Percentiles rank a stretch among this genome's conserved stretches.
Evolutionary conservation across 768 basidiomycete genomes (phyloP).

Genomic region (Neoboletus magnificus): DNA sequence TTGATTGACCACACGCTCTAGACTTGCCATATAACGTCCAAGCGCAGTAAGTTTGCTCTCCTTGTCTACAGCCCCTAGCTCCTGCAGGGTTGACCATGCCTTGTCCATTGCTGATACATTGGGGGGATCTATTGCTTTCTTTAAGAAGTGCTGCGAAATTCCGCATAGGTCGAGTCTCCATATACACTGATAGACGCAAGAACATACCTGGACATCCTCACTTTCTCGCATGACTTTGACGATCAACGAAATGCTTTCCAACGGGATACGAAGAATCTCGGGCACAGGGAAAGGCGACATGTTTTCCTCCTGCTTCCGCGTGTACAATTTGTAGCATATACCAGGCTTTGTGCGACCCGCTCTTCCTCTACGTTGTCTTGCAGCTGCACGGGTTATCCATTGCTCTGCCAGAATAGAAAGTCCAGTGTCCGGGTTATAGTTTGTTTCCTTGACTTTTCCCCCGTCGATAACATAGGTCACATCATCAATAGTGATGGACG

Average conservation of each 20-base stretch:
- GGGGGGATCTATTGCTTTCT: constrained; percentile 82
- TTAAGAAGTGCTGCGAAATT: constrained; percentile 52
- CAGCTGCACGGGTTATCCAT: constrained; percentile 77
- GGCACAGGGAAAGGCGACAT: constrained; percentile 77
- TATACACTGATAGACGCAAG: constrained; percentile 4
- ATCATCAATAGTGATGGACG: constrained; percentile 89
- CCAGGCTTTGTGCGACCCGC: constrained; percentile 86
- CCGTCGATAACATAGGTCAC: constrained; percentile 81
- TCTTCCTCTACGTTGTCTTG: constrained; percentile 80
- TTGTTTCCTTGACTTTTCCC: constrained; percentile 83
- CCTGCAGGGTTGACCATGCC: constrained; percentile 68
- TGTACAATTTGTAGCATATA: constrained; percentile 86
- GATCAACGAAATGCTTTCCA: constrained; percentile 77
- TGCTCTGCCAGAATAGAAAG: constrained; percentile 76
- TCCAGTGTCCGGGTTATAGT: constrained; percentile 63
- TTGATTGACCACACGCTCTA: not conserved
- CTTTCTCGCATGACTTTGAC: constrained; percentile 78
- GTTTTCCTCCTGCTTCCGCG: constrained; percentile 61
- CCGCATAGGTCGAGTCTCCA: not conserved
- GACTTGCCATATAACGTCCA: constrained; percentile 70
- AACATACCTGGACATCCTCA: constrained; percentile 70
- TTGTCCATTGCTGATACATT: constrained; percentile 68
- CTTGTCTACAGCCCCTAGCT: constrained; percentile 73
- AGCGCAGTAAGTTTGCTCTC: constrained; percentile 71
- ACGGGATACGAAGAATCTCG: constrained; percentile 83